Percentiles rank a stretch among this genome's conserved stretches.
Evolutionary conservation across 805 yeast species (phyloP).

Genomic region (Debaryomyces maramus): DNA sequence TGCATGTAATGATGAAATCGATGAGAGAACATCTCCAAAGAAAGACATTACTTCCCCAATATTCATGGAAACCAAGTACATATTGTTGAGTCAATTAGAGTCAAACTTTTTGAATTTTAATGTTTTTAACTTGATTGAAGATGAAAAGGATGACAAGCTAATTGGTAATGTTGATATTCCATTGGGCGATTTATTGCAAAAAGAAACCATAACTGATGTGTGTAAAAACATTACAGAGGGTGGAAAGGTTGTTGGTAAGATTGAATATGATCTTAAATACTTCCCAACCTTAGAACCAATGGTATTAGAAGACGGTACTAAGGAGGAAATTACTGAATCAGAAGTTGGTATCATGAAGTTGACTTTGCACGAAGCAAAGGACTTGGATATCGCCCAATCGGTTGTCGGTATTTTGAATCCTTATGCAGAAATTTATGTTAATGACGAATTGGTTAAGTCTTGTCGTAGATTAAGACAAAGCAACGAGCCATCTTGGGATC

Average conservation of each 20-base stretch:
- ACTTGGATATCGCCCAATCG: constrained; percentile 54
- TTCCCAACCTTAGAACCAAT: constrained; percentile 48
- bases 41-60: constrained; percentile 55
- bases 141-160: constrained; percentile 54
- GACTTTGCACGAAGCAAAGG: constrained; percentile 57
- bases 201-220: constrained; percentile 42
- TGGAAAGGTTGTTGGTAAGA: constrained; percentile 56
- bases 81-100: constrained; percentile 57
- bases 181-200: constrained; percentile 59
- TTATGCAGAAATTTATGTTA: constrained; percentile 63
- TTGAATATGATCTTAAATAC: constrained; percentile 58
- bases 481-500: constrained; percentile 75
- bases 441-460: constrained; percentile 53
- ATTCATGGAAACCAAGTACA: constrained; percentile 64
- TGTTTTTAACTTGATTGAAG: constrained; percentile 53
- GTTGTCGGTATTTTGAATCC: constrained; percentile 58
- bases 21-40: constrained; percentile 59
- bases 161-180: constrained; percentile 52
- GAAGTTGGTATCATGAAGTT: constrained; percentile 75
- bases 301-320: constrained; percentile 49
- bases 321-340: constrained; percentile 52
- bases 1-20: constrained; percentile 38
- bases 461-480: constrained; percentile 64
- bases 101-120: constrained; percentile 54
- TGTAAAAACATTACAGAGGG: constrained; percentile 47